Evolutionary conservation across 495 filamentous ascomycete genomes (phyloP), one percentile per base, ranked within the genome.

Genomic region (Penicillium steckii): DNA sequence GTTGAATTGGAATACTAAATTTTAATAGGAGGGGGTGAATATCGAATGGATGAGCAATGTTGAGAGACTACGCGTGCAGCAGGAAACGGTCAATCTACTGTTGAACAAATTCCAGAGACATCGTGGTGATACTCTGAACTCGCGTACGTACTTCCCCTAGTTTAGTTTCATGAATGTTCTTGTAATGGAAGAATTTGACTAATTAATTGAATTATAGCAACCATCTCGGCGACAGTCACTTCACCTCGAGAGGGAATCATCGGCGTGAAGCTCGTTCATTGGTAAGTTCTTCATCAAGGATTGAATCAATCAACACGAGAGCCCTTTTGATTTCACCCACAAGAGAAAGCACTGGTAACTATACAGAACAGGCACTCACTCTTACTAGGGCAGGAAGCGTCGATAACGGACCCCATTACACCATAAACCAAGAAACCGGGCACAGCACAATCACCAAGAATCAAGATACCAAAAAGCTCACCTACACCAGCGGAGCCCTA

Each of bases 201-300:
- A n/a, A n/a, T n/a, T n/a, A n/a, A n/a, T 22, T 22, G n/a, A 13
- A 35, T 30, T 30, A 32, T 46, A 65, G 56, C 67, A 10, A 58
- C 60, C 18, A 57, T 71, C 43, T 65, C 69, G 51, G 64, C 65
- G 13, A 48, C 52, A 46, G 50, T 63, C 17, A 86, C 82, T 60
- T 77, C 81, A n/a, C 75, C 72, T 17, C 69, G 76, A 35, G 81
- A 84, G 42, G 84, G 84, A 41, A 73, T 84, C 15, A 77, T 86
- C 46, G 82, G 82, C 5, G 74, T 85, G 38, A 83, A 85, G 47
- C 72, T 80, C 7, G 82, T 81, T 0, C 85, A 90, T 59, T 88
- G 85, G 82, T 75, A 72, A 33, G 82, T 18, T 23, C 9, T 15
- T 32, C n/a, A 48, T 32, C 45, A 35, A 48, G 33, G 8, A 33